Evolutionary conservation across 768 basidiomycete genomes (phyloP).

Genomic region (Termitomyces sp.): DNA sequence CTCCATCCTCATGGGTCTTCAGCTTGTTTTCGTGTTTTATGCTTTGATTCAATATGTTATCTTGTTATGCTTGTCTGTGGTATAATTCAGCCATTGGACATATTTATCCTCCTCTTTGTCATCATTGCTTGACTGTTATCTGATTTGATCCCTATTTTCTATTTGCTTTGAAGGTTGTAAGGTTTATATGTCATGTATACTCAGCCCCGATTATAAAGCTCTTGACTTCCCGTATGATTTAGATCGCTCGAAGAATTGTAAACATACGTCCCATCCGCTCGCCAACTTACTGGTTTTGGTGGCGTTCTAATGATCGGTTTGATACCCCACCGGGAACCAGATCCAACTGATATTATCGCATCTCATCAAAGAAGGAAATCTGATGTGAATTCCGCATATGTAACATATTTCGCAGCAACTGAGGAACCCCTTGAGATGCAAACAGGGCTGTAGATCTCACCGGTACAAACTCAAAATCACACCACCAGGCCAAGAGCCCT

Average conservation of each 20-base stretch:
- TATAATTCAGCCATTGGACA: not conserved
- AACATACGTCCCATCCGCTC: not conserved
- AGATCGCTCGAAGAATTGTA: not conserved
- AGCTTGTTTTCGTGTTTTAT: not conserved
- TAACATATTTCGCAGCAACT: not conserved
- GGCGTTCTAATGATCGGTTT: not conserved
- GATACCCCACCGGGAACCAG: not conserved
- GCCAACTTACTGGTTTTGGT: no score
- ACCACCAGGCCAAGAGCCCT: no score
- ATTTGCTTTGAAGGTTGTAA: constrained; percentile 4
- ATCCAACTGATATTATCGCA: not conserved
- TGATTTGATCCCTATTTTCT: not conserved
- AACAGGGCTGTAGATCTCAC: not conserved
- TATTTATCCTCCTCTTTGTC: not conserved
- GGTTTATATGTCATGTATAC: constrained; percentile 1
- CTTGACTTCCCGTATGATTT: not conserved
- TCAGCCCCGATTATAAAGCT: not conserved
- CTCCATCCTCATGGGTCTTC: not conserved
- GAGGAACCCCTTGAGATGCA: not conserved
- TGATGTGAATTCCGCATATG: not conserved
- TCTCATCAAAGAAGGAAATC: not conserved
- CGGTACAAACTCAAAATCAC: not conserved
- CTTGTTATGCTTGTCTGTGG: not conserved
- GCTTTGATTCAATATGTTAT: not conserved
- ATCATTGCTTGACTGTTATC: not conserved